A percentile compares a stretch with the other conserved stretches of the same genome.
Conservation (phyloP, 371 early-diverging fungal genomes). For the Chytridium lagenaria region DNA sequence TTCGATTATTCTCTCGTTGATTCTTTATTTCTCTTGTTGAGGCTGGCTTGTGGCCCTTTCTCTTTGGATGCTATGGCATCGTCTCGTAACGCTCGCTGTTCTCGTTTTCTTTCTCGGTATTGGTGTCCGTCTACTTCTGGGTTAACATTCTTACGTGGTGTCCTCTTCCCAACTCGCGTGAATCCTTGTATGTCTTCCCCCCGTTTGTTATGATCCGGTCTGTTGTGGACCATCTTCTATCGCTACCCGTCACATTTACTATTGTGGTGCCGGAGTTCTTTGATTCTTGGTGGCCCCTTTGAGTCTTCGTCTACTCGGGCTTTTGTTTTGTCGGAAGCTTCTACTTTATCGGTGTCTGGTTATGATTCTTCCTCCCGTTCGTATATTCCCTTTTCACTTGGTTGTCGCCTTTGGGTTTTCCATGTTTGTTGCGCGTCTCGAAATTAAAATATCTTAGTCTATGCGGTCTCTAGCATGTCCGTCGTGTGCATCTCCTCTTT, state of each 20-base stretch:
- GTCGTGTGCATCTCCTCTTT: not conserved
- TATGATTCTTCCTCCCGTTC: not conserved
- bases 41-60: not conserved
- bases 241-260: not conserved
- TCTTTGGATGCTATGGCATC: slow-evolving; percentile 20
- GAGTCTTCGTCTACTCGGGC: not conserved
- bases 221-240: slow-evolving; percentile 1
- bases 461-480: not conserved
- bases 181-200: slow-evolving; percentile 15
- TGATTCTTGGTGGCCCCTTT: slow-evolving; percentile 24
- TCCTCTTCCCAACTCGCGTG: not conserved
- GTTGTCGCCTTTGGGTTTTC: not conserved
- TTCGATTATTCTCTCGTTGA: not conserved
- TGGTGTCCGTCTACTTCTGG: not conserved
- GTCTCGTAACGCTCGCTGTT: not conserved
- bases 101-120: slow-evolving; percentile 11
- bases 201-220: slow-evolving; percentile 9
- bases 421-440: not conserved
- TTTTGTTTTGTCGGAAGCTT: not conserved
- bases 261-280: not conserved
- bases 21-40: not conserved
- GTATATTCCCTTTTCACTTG: not conserved
- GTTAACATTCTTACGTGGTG: not conserved
- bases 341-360: not conserved
- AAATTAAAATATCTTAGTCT: too few species aligned